These are phyloP conservation scores for Lentinula aciculospora DNA, from an alignment of 768 basidiomycete genomes.

Conservation along the genomic window DNA sequence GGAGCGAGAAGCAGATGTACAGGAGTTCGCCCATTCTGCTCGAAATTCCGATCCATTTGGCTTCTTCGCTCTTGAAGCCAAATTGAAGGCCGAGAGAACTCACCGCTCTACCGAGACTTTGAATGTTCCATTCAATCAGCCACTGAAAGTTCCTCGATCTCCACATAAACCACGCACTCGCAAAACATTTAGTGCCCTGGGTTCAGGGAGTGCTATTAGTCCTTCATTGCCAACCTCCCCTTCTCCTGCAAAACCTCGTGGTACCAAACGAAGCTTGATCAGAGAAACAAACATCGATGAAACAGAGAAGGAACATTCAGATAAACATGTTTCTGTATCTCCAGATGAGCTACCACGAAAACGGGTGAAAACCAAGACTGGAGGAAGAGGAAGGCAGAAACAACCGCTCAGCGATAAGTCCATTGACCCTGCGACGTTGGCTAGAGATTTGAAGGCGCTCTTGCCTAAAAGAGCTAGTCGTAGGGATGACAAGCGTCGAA, in stretches of 20 bases:
- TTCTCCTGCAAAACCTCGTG: slow-evolving; percentile 7
- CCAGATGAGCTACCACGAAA: background rate
- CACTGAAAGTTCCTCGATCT: slow-evolving; percentile 3
- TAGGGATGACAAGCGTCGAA: background rate
- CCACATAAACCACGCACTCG: slow-evolving; percentile 7
- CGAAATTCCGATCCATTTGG: slow-evolving; percentile 49
- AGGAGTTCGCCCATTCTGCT: background rate
- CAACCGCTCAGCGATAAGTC: background rate
- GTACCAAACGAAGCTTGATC: background rate
- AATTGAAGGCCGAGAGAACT: slow-evolving; percentile 32
- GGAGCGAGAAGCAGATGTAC: slow-evolving; percentile 11
- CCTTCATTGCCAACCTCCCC: slow-evolving; percentile 6
- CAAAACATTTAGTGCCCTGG: too few species aligned
- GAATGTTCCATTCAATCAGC: background rate
- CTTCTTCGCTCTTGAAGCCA: slow-evolving; percentile 48
- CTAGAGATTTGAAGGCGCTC: slow-evolving; percentile 4
- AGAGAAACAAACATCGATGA: background rate
- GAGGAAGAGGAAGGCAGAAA: background rate
- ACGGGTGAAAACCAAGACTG: background rate
- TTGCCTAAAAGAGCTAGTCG: slow-evolving; percentile 5
- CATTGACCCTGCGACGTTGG: background rate
- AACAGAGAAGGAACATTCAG: background rate
- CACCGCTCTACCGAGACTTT: background rate
- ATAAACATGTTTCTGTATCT: background rate
- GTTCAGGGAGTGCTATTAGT: background rate